These are phyloP conservation scores for Pleurotus salmoneostramineus DNA, from an alignment of 768 basidiomycete genomes.

Conservation along the genomic window DNA sequence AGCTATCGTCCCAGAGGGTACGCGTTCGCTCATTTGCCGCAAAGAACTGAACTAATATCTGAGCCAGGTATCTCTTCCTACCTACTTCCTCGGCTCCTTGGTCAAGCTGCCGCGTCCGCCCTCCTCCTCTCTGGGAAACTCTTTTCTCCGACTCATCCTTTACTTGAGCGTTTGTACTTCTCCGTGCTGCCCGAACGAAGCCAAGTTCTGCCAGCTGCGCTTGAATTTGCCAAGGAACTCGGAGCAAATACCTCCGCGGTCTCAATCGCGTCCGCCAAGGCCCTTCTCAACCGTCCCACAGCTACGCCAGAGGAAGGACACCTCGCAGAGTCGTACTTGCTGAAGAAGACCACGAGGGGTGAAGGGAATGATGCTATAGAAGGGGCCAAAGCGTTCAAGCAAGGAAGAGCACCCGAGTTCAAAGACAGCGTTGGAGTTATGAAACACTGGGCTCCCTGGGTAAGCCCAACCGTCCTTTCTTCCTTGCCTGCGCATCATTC, in stretches of 20 bases:
- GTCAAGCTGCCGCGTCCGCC: slow-evolving; percentile 45
- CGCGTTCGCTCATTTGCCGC: slow-evolving; percentile 1
- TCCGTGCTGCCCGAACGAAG: slow-evolving; percentile 43
- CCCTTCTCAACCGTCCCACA: slow-evolving; percentile 46
- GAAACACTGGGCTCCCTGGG: slow-evolving; percentile 51
- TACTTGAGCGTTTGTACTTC: slow-evolving; percentile 41
- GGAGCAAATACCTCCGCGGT: slow-evolving; percentile 46
- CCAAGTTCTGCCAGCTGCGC: slow-evolving; percentile 48
- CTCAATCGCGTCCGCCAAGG: slow-evolving; percentile 49
- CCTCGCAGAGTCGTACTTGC: slow-evolving; percentile 45
- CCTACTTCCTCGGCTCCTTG: slow-evolving; percentile 52
- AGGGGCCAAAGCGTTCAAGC: slow-evolving; percentile 44
- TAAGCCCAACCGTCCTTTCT: slow-evolving; percentile 19
- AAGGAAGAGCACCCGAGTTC: slow-evolving; percentile 42
- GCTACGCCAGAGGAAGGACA: slow-evolving; percentile 51
- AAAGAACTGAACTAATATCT: background rate
- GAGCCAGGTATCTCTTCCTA: slow-evolving; percentile 34
- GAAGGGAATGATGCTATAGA: slow-evolving; percentile 39
- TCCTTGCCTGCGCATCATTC: background rate
- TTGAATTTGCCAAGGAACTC: slow-evolving; percentile 48
- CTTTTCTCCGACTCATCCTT: slow-evolving; percentile 38
- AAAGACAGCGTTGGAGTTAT: slow-evolving; percentile 35
- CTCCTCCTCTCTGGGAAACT: slow-evolving; percentile 47
- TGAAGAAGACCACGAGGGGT: slow-evolving; percentile 30
- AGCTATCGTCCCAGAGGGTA: slow-evolving; percentile 47